phyloP scores from a whole-genome alignment of 805 yeast genomes.

The Saccharomyces eubayanus region DNA sequence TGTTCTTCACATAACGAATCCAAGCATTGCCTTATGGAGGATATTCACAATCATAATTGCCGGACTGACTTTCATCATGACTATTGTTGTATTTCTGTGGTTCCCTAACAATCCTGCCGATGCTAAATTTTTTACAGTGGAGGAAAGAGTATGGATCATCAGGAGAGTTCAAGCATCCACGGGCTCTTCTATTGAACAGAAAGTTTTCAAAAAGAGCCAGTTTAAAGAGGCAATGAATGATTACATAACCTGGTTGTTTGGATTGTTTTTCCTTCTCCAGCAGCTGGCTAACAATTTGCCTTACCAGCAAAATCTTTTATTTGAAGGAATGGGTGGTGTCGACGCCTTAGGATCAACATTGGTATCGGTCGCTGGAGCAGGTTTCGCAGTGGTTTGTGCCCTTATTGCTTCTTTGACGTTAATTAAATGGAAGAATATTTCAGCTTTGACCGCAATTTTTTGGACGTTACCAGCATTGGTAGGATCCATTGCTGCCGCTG shows the following conservation, averaged over 20 bases:
- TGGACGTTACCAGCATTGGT: constrained; percentile 39
- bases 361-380: constrained; percentile 47
- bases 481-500: constrained; percentile 38
- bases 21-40: constrained; percentile 39
- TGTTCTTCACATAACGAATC: constrained; percentile 22
- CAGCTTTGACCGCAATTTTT: constrained; percentile 33
- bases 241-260: constrained; percentile 40
- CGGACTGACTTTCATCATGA: constrained; percentile 39
- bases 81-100: constrained; percentile 30
- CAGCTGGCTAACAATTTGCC: constrained; percentile 46
- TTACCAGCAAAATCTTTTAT: constrained; percentile 45
- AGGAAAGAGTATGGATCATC: constrained; percentile 47
- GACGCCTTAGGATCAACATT: constrained; percentile 39
- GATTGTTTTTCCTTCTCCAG: constrained; percentile 35
- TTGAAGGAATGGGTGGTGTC: constrained; percentile 38
- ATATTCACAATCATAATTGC: constrained; percentile 50
- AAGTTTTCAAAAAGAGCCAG: constrained; percentile 40
- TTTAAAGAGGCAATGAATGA: constrained; percentile 44
- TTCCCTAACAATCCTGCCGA: constrained; percentile 53
- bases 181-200: constrained; percentile 39
- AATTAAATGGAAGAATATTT: constrained; percentile 30
- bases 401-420: constrained; percentile 33
- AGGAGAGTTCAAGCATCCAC: constrained; percentile 36
- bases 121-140: constrained; percentile 38
- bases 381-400: constrained; percentile 38